Evolutionary conservation across 1,284 basidiomycete species (phyloP).

Genomic region (Ustanciosporium gigantosporum): DNA sequence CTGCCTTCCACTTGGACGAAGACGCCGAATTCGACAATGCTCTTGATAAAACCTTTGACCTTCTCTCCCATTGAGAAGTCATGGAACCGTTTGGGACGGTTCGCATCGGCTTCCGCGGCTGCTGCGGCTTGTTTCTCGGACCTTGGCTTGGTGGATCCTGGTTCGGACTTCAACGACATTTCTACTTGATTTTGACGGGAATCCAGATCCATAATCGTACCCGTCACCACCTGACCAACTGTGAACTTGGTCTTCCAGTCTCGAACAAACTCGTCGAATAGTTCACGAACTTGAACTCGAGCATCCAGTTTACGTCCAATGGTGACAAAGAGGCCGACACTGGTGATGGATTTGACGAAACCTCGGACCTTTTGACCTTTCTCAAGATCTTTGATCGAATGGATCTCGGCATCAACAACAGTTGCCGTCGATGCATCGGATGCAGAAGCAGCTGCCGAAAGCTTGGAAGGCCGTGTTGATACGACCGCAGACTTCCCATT

Average conservation of each 20-base stretch:
- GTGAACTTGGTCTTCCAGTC: slow-evolving; percentile 88
- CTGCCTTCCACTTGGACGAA: slow-evolving; percentile 86
- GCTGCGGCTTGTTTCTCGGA: background rate
- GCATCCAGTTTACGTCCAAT: slow-evolving; percentile 81
- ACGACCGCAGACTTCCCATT: slow-evolving; percentile 25
- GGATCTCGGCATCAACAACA: slow-evolving; percentile 63
- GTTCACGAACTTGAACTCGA: slow-evolving; percentile 88
- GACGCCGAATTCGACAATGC: slow-evolving; percentile 82
- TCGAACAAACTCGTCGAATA: slow-evolving; percentile 76
- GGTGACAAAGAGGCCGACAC: slow-evolving; percentile 83
- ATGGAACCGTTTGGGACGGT: slow-evolving; percentile 17
- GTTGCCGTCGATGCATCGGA: slow-evolving; percentile 4
- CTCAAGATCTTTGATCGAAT: slow-evolving; percentile 65
- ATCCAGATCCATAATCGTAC: slow-evolving; percentile 77
- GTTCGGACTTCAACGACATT: slow-evolving; percentile 72
- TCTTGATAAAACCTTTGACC: slow-evolving; percentile 59
- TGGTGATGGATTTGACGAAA: slow-evolving; percentile 83
- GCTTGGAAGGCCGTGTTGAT: slow-evolving; percentile 29
- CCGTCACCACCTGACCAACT: slow-evolving; percentile 81
- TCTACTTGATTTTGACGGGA: slow-evolving; percentile 76
- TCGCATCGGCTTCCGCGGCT: slow-evolving; percentile 7
- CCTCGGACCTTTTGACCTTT: slow-evolving; percentile 74
- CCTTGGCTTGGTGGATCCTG: slow-evolving; percentile 7
- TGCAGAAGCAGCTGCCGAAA: background rate
- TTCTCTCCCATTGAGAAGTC: slow-evolving; percentile 60